phyloP scores from a whole-genome alignment of 345 rosid genomes.

The Hirschfeldia incana region DNA sequence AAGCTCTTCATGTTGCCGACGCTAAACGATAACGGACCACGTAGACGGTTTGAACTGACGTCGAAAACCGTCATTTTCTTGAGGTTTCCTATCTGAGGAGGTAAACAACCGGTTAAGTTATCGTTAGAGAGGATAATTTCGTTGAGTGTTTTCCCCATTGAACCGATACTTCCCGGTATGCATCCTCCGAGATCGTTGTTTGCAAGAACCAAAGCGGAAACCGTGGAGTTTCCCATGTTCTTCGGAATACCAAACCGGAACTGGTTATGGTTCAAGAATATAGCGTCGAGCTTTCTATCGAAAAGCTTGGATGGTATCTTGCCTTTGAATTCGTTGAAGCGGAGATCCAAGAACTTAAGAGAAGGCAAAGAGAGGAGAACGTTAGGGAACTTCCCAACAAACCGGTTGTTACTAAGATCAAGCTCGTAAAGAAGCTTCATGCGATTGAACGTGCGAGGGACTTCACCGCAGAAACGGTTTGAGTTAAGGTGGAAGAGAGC shows the following conservation, averaged over 20 bases:
- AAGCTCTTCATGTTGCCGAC: conserved; percentile 64
- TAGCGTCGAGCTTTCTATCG: conserved; percentile 58
- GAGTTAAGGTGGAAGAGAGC: conserved; percentile 73
- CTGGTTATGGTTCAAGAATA: conserved; percentile 66
- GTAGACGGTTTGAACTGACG: conserved; percentile 58
- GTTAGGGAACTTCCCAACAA: conserved; percentile 65
- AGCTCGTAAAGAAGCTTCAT: conserved; percentile 68
- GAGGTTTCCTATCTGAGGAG: conserved; percentile 64
- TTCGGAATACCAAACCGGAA: conserved; percentile 60
- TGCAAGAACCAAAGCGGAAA: conserved; percentile 67
- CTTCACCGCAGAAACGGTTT: conserved; percentile 69
- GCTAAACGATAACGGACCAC: conserved; percentile 53
- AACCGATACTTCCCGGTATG: conserved; percentile 63
- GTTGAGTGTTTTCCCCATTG: conserved; percentile 67
- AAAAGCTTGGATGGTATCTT: conserved; percentile 60
- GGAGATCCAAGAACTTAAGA: conserved; percentile 66
- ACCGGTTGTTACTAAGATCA: conserved; percentile 74
- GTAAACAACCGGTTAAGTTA: conserved; percentile 74
- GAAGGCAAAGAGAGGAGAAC: conserved; percentile 60
- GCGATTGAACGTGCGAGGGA: conserved; percentile 53
- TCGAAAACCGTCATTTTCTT: conserved; percentile 60
- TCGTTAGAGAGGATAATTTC: conserved; percentile 71
- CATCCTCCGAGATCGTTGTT: conserved; percentile 78
- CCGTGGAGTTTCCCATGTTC: conserved; percentile 74
- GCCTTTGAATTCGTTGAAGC: conserved; percentile 80